Evolutionary conservation across 139 green algal genomes (phyloP), one percentile per base, ranked within the genome.

Genomic region (Chlorella sp.): DNA sequence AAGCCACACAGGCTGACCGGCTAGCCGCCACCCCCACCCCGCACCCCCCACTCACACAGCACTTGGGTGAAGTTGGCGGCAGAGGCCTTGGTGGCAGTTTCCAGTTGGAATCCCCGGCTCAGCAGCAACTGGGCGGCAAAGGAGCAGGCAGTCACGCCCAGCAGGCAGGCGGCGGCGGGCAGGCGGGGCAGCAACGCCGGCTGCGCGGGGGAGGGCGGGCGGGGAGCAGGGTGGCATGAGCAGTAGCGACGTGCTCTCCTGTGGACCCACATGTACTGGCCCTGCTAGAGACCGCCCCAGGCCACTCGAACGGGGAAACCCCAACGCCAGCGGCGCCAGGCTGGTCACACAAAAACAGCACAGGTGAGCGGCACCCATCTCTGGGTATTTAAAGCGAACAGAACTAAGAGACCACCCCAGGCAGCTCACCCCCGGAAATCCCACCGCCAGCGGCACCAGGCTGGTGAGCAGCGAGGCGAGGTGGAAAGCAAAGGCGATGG

Each of bases 71-170:
- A 88, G 79, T 88, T 92, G 14, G 89, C 38, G 6, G 89, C 80
- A 7, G 89, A 88, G 2, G 43, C 87, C 26, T 83, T 88, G 32
- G 87, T 82, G n/a, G 89, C 85, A 30, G 51, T 76, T 44, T 91
- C 73, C 51, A 93, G 81, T 72, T 93, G 90, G 65, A 95, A 93
- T 14, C 90, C 90, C 24, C 88, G 74, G 80, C 89, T 91, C 20
- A 93, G 73, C 43, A 90, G 78, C n/a, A 93, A 38, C 72, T 94
- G 87, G 6, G 84, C 89, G 0, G 56, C 9, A 60, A 92, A 92
- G n/a, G 85, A 87, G 7, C 75, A 80, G 3, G 77, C 3, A 4
- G 73, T 74, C 48, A 95, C 72, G 3, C 14, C 62, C 48, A 75
- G 32, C 30, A 95, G 79, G 65, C 87, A 81, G 32, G 74, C 28